phyloP scores from a whole-genome alignment of 176 grass and related monocot species.

The Otatea glauca region DNA sequence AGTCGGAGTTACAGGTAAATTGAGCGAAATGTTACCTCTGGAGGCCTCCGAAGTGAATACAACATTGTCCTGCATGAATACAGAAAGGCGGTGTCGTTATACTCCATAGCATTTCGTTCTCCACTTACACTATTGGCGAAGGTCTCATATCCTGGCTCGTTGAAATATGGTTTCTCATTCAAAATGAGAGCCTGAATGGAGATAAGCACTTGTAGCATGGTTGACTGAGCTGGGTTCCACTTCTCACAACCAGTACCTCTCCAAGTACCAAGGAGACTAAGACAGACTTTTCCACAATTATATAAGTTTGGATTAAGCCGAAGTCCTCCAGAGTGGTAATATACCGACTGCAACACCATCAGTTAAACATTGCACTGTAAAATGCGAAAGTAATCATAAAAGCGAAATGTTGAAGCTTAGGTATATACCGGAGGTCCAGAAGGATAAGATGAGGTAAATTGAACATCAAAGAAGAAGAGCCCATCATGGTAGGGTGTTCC shows the following conservation, averaged over 20 bases:
- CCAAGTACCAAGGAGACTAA: constrained; percentile 93
- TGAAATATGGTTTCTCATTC: constrained; percentile 92
- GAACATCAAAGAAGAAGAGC: constrained; percentile 92
- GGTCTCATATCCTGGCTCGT: constrained; percentile 63
- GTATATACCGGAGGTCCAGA: constrained; percentile 65
- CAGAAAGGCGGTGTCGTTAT: constrained; percentile 67
- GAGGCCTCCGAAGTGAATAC: constrained; percentile 75
- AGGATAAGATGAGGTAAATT: constrained; percentile 65
- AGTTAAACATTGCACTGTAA: constrained; percentile 25
- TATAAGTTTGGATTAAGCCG: constrained; percentile 90
- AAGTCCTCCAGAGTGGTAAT: constrained; percentile 81
- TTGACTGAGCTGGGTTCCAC: constrained; percentile 79
- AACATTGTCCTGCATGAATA: constrained; percentile 86
- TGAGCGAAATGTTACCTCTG: constrained; percentile 58
- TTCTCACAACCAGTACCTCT: constrained; percentile 70
- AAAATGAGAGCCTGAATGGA: constrained; percentile 96
- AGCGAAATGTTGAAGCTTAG: constrained; percentile 3
- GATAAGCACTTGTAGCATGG: constrained; percentile 89
- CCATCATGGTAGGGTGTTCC: constrained; percentile 94
- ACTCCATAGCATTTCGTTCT: constrained; percentile 43
- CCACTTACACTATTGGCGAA: constrained; percentile 47
- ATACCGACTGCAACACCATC: constrained; percentile 53
- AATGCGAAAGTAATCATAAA: neutral
- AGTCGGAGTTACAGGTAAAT: neutral
- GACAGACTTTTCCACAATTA: constrained; percentile 71